phyloP scores from a whole-genome alignment of 495 filamentous ascomycete genomes.

The Astrothelium subdiscretum region DNA sequence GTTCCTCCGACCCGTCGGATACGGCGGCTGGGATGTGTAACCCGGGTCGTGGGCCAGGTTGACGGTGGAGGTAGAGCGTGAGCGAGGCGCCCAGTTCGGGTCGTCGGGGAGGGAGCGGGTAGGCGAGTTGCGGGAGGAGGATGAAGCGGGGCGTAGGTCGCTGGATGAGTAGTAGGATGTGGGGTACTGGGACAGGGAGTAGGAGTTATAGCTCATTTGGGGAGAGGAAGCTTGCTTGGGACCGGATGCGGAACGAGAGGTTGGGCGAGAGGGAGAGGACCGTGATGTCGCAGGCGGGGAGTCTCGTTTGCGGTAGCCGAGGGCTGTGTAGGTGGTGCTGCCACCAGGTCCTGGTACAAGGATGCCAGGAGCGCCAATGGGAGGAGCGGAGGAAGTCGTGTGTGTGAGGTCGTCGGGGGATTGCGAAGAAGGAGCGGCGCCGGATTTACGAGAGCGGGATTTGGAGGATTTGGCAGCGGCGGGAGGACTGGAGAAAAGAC shows the following conservation, averaged over 20 bases:
- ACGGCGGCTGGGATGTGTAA: constrained; percentile 15
- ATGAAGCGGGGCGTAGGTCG: constrained; percentile 22
- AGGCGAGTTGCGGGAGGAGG: constrained; percentile 15
- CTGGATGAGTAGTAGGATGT: constrained; percentile 12
- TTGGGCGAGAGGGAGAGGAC: constrained; percentile 11
- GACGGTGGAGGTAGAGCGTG: constrained; percentile 16
- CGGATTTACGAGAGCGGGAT: constrained; percentile 13
- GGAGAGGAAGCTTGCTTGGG: constrained; percentile 14
- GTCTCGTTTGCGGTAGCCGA: constrained; percentile 15
- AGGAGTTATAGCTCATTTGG: constrained; percentile 2
- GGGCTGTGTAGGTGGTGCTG: constrained; percentile 20
- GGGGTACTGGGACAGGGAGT: constrained; percentile 19
- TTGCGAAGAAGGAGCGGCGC: constrained; percentile 7
- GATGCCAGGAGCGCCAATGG: constrained; percentile 17
- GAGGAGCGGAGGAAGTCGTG: background rate
- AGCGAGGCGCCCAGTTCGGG: constrained; percentile 12
- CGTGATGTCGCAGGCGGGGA: constrained; percentile 11
- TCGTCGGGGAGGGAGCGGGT: constrained; percentile 19
- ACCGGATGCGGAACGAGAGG: constrained; percentile 24
- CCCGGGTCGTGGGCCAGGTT: constrained; percentile 12
- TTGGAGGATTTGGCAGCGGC: constrained; percentile 16
- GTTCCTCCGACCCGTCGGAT: constrained; percentile 12
- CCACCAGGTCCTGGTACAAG: constrained; percentile 25
- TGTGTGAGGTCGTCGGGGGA: constrained; percentile 1
- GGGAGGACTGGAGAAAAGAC: constrained; percentile 10